phyloP scores from a whole-genome alignment of 108 stramenopile species.

The Nitzschia sp. region DNA sequence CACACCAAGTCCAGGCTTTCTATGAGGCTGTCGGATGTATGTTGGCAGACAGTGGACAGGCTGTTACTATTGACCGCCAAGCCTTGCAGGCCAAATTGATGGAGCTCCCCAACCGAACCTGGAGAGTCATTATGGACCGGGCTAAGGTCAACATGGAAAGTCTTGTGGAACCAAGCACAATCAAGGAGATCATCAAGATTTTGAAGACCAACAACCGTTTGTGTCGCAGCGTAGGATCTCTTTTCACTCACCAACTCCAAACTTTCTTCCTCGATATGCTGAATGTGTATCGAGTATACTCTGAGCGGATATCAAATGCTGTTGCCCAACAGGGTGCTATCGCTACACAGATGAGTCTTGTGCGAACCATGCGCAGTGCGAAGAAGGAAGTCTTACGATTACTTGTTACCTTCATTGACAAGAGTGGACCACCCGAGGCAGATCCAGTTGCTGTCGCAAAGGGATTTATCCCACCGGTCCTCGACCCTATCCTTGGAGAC shows the following conservation, averaged over 20 bases:
- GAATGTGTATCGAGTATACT: slow-evolving; percentile 97
- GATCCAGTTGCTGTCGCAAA: slow-evolving; percentile 85
- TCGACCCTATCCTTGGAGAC: slow-evolving; percentile 95
- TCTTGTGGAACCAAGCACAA: slow-evolving; percentile 84
- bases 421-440: slow-evolving; percentile 91
- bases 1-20: slow-evolving; percentile 98
- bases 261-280: slow-evolving; percentile 96
- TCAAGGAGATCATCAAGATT: slow-evolving; percentile 94
- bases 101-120: slow-evolving; percentile 90
- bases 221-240: slow-evolving; percentile 87
- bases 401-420: slow-evolving; percentile 91
- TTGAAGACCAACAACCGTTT: slow-evolving; percentile 92
- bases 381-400: slow-evolving; percentile 95
- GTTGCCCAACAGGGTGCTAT: slow-evolving; percentile 86
- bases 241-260: slow-evolving; percentile 93
- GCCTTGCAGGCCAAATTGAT: slow-evolving; percentile 84
- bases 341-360: slow-evolving; percentile 86
- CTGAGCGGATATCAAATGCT: slow-evolving; percentile 90
- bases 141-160: slow-evolving; percentile 76
- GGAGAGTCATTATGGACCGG: slow-evolving; percentile 87
- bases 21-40: slow-evolving; percentile 97
- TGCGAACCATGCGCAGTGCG: slow-evolving; percentile 93
- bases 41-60: slow-evolving; percentile 89
- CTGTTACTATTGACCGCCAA: slow-evolving; percentile 81
- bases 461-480: slow-evolving; percentile 93